Conservation (phyloP, 192 early-diverging fungal genomes). For the Pilobolus umbonatus region DNA sequence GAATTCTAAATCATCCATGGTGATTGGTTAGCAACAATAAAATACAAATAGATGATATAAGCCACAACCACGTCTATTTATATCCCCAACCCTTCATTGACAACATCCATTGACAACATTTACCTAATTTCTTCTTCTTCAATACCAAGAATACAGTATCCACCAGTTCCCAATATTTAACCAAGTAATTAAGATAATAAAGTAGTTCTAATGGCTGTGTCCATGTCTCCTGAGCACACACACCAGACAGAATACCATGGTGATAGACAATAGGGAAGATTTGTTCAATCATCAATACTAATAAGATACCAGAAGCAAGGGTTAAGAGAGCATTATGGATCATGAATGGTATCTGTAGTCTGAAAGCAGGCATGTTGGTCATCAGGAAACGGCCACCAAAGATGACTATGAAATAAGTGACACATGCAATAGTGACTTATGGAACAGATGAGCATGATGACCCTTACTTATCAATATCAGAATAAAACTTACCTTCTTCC, state of each 20-base stretch:
- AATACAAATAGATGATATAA: not conserved
- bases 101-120: conserved; percentile 11
- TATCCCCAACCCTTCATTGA: no score
- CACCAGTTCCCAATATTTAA: conserved; percentile 86
- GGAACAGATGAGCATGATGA: conserved; percentile 8
- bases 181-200: conserved; percentile 90
- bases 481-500: conserved; percentile 22
- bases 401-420: conserved; percentile 71
- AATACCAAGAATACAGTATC: conserved; percentile 86
- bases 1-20: conserved; percentile 53
- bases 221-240: conserved; percentile 67
- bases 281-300: conserved; percentile 73
- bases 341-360: conserved; percentile 67
- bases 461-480: not conserved
- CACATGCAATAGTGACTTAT: conserved; percentile 41
- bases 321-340: conserved; percentile 80
- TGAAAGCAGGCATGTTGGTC: conserved; percentile 60
- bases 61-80: no score
- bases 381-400: conserved; percentile 74
- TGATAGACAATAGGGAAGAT: conserved; percentile 63
- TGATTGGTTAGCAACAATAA: not conserved
- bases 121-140: conserved; percentile 77
- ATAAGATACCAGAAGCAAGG: conserved; percentile 58
- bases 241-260: conserved; percentile 66
- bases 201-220: conserved; percentile 75